phyloP scores from a whole-genome alignment of 805 yeast genomes.

The Cyberlindnera galapagoensis region DNA sequence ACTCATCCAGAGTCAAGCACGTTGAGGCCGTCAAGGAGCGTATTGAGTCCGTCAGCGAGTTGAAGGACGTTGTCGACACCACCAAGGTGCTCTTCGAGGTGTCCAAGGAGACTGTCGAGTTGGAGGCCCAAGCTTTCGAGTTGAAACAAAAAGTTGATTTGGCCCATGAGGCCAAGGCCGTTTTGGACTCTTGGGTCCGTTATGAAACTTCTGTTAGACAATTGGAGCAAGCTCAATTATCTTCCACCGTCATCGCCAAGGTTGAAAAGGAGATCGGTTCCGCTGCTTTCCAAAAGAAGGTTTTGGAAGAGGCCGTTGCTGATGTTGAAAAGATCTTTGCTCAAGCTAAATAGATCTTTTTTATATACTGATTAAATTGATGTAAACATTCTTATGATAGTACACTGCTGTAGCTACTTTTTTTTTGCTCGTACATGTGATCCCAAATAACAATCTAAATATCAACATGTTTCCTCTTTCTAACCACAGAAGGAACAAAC shows the following conservation, averaged over 20 bases:
- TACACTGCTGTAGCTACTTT: too few species aligned
- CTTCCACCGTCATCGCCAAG: conserved; percentile 79
- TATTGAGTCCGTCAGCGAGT: conserved; percentile 79
- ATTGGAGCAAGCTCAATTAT: conserved; percentile 88
- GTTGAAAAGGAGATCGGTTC: conserved; percentile 78
- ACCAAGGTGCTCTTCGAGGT: conserved; percentile 89
- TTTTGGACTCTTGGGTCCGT: conserved; percentile 98
- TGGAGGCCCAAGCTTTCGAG: conserved; percentile 92
- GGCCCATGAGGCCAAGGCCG: conserved; percentile 87
- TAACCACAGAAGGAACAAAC: not conserved
- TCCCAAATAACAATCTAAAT: too few species aligned
- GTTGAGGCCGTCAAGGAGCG: conserved; percentile 89
- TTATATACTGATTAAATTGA: not conserved
- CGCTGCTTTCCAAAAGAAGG: conserved; percentile 90
- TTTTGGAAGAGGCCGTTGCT: conserved; percentile 83
- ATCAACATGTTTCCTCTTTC: too few species aligned
- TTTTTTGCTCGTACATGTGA: too few species aligned
- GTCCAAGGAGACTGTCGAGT: conserved; percentile 93
- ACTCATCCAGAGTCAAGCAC: conserved; percentile 84
- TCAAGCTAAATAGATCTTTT: conserved; percentile 20
- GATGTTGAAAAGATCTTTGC: conserved; percentile 86
- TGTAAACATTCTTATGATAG: too few species aligned
- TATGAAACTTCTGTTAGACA: conserved; percentile 95
- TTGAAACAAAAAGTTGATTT: conserved; percentile 85
- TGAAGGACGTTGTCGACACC: conserved; percentile 86